Base-by-base conservation (phyloP, 1,284 basidiomycete genomes). In the Cerrena zonata region DNA sequence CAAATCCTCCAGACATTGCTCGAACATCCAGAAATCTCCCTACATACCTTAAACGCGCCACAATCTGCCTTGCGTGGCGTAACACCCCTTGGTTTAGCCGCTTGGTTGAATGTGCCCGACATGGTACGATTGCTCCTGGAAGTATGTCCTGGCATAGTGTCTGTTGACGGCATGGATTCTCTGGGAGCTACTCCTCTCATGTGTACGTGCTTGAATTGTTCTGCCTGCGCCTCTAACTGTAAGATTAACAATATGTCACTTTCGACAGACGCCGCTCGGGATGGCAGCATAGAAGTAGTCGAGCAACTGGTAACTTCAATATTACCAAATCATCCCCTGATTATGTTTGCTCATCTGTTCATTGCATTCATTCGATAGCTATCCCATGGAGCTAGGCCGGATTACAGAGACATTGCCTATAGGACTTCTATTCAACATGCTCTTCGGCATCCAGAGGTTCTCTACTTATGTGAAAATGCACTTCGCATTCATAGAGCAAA, bases 161-260 rank as follows among this genome's bases (percentile, higher is more conserved):
- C 80, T 5, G 84, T 88, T 3, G 82, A 89, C 57, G 84, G 80
- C 23, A 77, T 79, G 69, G 86, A 89, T 59, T 68, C 75, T 24
- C 78, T 84, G 58, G 82, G 83, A 4, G 86, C 83, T 23, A 89
- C 85, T 19, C 79, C 86, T 5, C 70, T 89, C 51, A 89, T 89
- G 86, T 89, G 86, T 89, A 71, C 69, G 85, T 71, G 50, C 45
- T 21, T 53, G n/a, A n/a, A n/a, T n/a, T n/a, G n/a, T n/a, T n/a
- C n/a, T n/a, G n/a, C n/a, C n/a, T n/a, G n/a, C 48, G 40, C 22
- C 49, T 37, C 39, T 45, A 42, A 36, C 42, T 47, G 30, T 26
- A 38, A 4, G 15, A 19, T 5, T 27, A 12, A 15, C 27, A 11
- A 12, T 26, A 26, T 26, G 21, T n/a, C 22, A 24, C 23, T 18